Evolutionary conservation across 2,329 filamentous ascomycete species (phyloP), one percentile per base, ranked within the genome.

Genomic region (Basipetospora chlamydospora): DNA sequence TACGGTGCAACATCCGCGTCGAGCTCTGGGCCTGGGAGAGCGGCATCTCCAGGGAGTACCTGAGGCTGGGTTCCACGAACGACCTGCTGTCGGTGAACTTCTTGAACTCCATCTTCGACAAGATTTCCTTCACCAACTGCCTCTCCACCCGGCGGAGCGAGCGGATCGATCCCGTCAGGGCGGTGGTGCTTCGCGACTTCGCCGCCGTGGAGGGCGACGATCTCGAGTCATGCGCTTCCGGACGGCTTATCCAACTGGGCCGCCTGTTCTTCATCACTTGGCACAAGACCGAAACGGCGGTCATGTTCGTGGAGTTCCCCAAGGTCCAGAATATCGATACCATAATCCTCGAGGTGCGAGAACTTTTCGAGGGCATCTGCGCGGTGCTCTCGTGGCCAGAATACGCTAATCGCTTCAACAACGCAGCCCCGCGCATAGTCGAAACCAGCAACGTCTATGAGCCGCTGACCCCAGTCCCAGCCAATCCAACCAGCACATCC

Each of bases 1-100:
- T 51, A 10, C n/a, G 41, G 6, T 23, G 10, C 3, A 29, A 32
- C 8, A 50, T 51, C 20, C 39, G 34, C 5, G 46, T 51, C 2
- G 49, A 51, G 42, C 42, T 50, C 8, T 51, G 49, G 49, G 45
- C 41, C 7, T 50, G 46, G 48, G 33, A 42, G 29, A 41, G 43
- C 9, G 40, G 41, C 21, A 42, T 49, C 11, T 42, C 48, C 6
- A 42, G 39, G 5, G 44, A 43, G 21, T 47, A 44, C 38, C 28
- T 42, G 11, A 33, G 34, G 16, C 21, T 18, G 21, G 15, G n/a
- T 15, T 13, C 21, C 12, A 11, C 16, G 11, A 8, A 13, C 3
- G 32, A 21, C 12, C 15, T 39, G n/a, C 33, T 44, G 9, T 33
- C 28, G 4, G 26, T 42, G 6, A 10, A 33, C 17, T 16, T 32